Evolutionary conservation across 371 early-diverging fungal species (phyloP), one percentile per base, ranked within the genome.

Genomic region (Mortierella sp.): DNA sequence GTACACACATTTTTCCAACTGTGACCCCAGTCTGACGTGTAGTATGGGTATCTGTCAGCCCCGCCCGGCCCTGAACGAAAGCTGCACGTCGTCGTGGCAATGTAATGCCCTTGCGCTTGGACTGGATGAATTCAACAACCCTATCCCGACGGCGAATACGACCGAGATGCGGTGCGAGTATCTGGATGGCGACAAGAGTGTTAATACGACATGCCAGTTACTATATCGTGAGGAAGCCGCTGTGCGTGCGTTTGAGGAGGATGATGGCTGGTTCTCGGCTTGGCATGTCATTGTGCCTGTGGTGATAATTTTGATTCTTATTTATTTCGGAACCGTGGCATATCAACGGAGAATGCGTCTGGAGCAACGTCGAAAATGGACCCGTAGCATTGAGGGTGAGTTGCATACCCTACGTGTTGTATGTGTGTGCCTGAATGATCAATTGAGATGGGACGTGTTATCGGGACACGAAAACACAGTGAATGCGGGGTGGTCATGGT

Each of bases 1-100:
- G 85, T 85, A 85, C 57, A 81, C 77, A 6, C 50, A 76, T 9
- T 85, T 79, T 55, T 85, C 85, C 24, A 81, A 85, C 54, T 85
- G 85, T 52, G 79, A 76, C 28, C 63, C 79, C 4, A 13, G 72
- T 11, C 70, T 81, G 68, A 70, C 82, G 2, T 85, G 85, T 34
- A 70, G 58, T 2, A 42, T 70, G 60, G 80, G 82, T 8, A 77
- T 58, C 19, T 85, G 85, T 68, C 72, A 60, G 21, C 80, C 75
- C 16, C 60, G 85, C n/a, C 85, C 85, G 5, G 74, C 42, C 14
- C 47, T 79, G 44, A 80, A 80, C 21, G 77, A 85, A 50, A 58
- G 70, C 34, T 85, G 85, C 48, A 79, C 76, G 26, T 75, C 85
- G 24, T 81, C 79, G 13, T 85, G 85, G 85, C 82, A 85, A 34